Evolutionary conservation across 148 eudicot species (phyloP).

Genomic region (Vaccinium myrtillus): DNA sequence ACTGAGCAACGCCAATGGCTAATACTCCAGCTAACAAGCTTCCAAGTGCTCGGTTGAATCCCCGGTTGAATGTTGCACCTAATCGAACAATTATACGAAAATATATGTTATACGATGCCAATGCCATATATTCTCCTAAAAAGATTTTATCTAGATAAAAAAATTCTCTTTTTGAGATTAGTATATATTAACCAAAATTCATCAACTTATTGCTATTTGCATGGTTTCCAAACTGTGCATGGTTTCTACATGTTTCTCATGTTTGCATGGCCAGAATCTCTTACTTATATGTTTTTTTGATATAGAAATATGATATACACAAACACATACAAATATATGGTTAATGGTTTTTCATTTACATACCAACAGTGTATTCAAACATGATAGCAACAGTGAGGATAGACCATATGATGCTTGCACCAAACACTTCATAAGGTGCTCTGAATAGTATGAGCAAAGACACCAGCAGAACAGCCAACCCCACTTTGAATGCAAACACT

Average conservation of each 20-base stretch:
- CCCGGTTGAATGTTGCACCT: constrained; percentile 60
- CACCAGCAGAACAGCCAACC: constrained; percentile 53
- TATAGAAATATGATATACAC: background rate
- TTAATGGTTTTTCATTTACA: constrained; percentile 10
- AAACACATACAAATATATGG: background rate
- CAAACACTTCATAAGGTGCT: constrained; percentile 51
- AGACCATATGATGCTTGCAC: constrained; percentile 59
- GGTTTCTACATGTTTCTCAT: background rate
- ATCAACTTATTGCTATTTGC: background rate
- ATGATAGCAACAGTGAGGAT: constrained; percentile 64
- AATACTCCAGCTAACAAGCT: constrained; percentile 53
- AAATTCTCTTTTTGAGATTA: background rate
- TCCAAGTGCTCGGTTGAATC: constrained; percentile 69
- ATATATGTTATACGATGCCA: background rate
- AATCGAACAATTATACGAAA: background rate
- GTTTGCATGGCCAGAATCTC: background rate
- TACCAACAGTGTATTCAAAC: constrained; percentile 77
- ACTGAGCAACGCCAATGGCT: constrained; percentile 47
- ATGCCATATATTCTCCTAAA: background rate
- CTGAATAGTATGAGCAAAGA: constrained; percentile 50
- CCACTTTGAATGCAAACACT: constrained; percentile 55
- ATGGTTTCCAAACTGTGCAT: background rate
- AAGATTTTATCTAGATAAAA: too few species aligned
- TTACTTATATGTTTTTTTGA: background rate
- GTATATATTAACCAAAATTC: background rate